Evolutionary conservation across 2,329 filamentous ascomycete species (phyloP).

Genomic region (Saccharata proteae): DNA sequence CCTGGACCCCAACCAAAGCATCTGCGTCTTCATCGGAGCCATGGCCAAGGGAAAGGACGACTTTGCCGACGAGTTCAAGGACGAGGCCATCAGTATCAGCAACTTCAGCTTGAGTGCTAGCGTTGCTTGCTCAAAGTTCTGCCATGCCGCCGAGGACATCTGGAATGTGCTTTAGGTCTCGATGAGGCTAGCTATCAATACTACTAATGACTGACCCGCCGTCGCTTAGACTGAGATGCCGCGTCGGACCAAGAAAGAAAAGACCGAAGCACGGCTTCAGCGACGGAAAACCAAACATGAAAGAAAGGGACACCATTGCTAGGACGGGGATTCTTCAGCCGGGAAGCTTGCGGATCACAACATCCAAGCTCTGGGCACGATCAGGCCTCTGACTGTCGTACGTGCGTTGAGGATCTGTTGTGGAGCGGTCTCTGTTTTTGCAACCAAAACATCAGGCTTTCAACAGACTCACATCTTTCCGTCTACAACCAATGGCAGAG

Average conservation of each 20-base stretch:
- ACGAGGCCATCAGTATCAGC: constrained; percentile 96
- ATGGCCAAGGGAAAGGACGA: constrained; percentile 97
- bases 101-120: constrained; percentile 95
- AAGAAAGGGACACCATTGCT: too few species aligned
- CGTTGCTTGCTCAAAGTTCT: constrained; percentile 99
- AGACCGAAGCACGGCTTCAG: constrained; percentile 7
- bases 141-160: constrained; percentile 90
- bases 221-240: too few species aligned
- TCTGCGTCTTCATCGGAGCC: constrained; percentile 94
- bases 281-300: too few species aligned
- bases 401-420: constrained; percentile 43
- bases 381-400: constrained; percentile 36
- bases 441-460: constrained; percentile 75
- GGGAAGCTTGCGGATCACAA: constrained; percentile 54
- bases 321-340: constrained; percentile 13
- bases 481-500: constrained; percentile 34
- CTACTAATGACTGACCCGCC: not conserved
- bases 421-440: constrained; percentile 67
- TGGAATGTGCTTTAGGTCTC: constrained; percentile 74
- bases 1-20: constrained; percentile 72
- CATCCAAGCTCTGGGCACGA: constrained; percentile 45
- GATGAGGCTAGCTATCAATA: not conserved
- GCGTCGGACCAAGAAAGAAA: too few species aligned
- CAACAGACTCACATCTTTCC: constrained; percentile 60
- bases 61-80: constrained; percentile 88